A percentile compares a stretch with the other conserved stretches of the same genome.
Conservation (phyloP, 1,284 basidiomycete species). For the Meira miltonrushii region DNA sequence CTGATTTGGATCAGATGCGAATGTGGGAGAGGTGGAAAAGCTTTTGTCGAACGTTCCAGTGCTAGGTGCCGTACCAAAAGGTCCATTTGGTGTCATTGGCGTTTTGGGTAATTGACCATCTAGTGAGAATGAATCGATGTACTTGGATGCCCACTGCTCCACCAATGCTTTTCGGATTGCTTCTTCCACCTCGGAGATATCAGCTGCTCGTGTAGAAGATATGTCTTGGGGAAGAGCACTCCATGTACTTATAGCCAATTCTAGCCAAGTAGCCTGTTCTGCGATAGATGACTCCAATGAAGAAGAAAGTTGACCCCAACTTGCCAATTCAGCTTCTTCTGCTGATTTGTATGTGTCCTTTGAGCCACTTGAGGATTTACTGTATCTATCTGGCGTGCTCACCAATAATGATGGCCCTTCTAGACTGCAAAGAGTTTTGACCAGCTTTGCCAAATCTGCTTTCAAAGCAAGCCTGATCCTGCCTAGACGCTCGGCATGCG, state of each 20-base stretch:
- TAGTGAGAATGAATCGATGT: neutral
- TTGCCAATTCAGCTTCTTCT: neutral
- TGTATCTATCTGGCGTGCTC: neutral
- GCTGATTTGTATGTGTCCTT: neutral
- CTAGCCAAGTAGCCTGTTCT: slow-evolving; percentile 8
- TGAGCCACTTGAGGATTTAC: neutral
- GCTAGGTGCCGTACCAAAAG: neutral
- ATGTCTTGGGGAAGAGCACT: neutral
- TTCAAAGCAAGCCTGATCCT: neutral
- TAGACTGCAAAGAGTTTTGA: slow-evolving; percentile 1
- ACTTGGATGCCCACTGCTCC: slow-evolving; percentile 14
- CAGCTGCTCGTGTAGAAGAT: neutral
- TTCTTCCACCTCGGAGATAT: slow-evolving; percentile 26
- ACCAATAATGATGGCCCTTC: slow-evolving; percentile 5
- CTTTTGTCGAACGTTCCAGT: too few species aligned
- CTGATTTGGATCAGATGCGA: too few species aligned
- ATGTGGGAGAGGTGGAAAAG: too few species aligned
- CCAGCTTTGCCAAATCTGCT: slow-evolving; percentile 5
- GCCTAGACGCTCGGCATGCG: neutral
- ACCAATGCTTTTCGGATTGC: slow-evolving; percentile 26
- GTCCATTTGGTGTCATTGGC: neutral
- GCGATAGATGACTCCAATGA: neutral
- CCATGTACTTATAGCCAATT: slow-evolving; percentile 8
- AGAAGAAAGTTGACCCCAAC: neutral
- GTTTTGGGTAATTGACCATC: neutral